Evolutionary conservation across 2,329 filamentous ascomycete genomes (phyloP), one percentile per base, ranked within the genome.

Genomic region (Stagonosporopsis chrysanthemi): DNA sequence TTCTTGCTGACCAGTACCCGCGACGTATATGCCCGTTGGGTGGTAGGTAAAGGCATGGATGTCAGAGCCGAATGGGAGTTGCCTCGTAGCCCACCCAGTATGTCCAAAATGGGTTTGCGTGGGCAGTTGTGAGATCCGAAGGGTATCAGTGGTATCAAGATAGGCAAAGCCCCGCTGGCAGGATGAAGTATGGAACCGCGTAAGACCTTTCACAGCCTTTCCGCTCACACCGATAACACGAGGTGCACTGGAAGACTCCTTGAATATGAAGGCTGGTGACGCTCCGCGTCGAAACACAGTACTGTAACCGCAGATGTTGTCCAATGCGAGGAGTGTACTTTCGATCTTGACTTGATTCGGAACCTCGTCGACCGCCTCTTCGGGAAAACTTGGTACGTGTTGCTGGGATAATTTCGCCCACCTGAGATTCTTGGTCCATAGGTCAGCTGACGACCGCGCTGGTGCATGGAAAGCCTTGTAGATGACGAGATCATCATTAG

Each of bases 91-190:
- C 81, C 96, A 88, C 5, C 91, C 89, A 6, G 91, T 84, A 61
- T 95, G 90, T 1, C 87, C 82, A 58, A 92, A 88, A 61, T 87
- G 88, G 26, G 84, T 87, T 36, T 88, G 81, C 0, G 75, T 61
- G 61, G 91, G 90, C 14, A 98, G 74, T 73, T 90, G 87, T 24
- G 87, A 90, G 14, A 95, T 88, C 22, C 89, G 85, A 12, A 92
- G 84, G 12, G 88, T 83, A n/a, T 90, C 88, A 67, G 63, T 90
- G 33, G 52, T 47, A 29, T 59, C 62, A 24, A 91, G 83, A 69
- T 92, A 95, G 38, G 93, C 89, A 71, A 97, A 96, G 0, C 93
- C 93, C 52, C 86, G 83, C 55, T 93, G 88, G 70, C 91, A 95
- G 6, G 86, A 88, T 51, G 87, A 84, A 0, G 88, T 92, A 72